phyloP scores from a whole-genome alignment of 257 asterid species.

The Capsicum chinense region DNA sequence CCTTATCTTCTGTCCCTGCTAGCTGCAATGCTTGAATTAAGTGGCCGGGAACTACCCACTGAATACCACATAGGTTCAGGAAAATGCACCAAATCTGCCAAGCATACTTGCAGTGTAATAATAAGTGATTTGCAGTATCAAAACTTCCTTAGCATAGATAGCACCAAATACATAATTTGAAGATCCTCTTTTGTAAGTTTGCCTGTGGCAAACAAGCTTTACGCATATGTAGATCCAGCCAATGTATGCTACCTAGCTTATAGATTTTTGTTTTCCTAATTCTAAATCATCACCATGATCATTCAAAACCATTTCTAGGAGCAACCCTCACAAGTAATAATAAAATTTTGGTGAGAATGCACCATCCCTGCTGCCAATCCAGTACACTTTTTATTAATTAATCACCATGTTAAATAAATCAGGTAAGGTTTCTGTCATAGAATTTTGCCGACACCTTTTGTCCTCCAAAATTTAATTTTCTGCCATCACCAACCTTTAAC shows the following conservation, averaged over 20 bases:
- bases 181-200: neutral
- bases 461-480: constrained; percentile 22
- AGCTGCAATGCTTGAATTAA: neutral
- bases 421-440: neutral
- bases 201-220: neutral
- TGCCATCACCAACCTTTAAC: constrained; percentile 20
- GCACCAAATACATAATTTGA: constrained; percentile 8
- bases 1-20: neutral
- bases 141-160: neutral
- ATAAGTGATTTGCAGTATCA: neutral
- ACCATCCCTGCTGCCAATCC: neutral
- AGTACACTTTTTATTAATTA: neutral
- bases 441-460: neutral
- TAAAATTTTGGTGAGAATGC: neutral
- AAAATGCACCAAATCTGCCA: constrained; percentile 7
- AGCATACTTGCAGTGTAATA: constrained; percentile 1
- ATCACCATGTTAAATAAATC: neutral
- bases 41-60: neutral
- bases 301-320: constrained; percentile 16
- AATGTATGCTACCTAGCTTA: neutral
- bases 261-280: neutral
- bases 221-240: neutral
- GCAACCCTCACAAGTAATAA: neutral
- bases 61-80: constrained; percentile 6
- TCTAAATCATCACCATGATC: constrained; percentile 9